phyloP scores from a whole-genome alignment of 106 monocot genomes.

The Dioscorea zingiberensis region DNA sequence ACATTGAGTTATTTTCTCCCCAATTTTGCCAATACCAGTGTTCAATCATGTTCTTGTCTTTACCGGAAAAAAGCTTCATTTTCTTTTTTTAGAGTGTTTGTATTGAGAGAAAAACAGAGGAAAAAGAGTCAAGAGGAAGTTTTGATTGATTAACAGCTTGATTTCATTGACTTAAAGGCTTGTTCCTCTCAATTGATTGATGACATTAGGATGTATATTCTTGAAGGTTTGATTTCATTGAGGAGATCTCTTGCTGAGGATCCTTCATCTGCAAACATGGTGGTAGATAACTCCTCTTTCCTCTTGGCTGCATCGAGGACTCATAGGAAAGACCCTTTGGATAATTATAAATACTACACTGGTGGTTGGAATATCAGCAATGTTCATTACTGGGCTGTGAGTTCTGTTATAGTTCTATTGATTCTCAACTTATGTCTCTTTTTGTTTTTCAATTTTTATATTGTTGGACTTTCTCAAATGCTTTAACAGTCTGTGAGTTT shows the following conservation, averaged over 20 bases:
- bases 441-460: neutral
- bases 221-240: constrained; percentile 13
- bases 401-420: neutral
- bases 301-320: constrained; percentile 69
- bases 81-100: too few species aligned
- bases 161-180: neutral
- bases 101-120: too few species aligned
- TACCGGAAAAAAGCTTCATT: too few species aligned
- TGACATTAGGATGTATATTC: neutral
- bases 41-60: too few species aligned
- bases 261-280: neutral
- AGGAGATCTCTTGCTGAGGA: constrained; percentile 32
- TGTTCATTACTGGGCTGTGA: constrained; percentile 86
- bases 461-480: neutral
- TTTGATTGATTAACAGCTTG: neutral
- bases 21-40: too few species aligned
- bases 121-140: too few species aligned
- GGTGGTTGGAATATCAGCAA: constrained; percentile 97
- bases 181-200: too few species aligned
- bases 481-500: constrained; percentile 64
- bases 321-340: constrained; percentile 58
- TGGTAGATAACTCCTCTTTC: constrained; percentile 28
- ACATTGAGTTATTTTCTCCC: too few species aligned
- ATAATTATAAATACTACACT: constrained; percentile 47
- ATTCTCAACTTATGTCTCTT: neutral